Conservation (phyloP, 2,329 filamentous ascomycete species). For the Colletotrichum musae region DNA sequence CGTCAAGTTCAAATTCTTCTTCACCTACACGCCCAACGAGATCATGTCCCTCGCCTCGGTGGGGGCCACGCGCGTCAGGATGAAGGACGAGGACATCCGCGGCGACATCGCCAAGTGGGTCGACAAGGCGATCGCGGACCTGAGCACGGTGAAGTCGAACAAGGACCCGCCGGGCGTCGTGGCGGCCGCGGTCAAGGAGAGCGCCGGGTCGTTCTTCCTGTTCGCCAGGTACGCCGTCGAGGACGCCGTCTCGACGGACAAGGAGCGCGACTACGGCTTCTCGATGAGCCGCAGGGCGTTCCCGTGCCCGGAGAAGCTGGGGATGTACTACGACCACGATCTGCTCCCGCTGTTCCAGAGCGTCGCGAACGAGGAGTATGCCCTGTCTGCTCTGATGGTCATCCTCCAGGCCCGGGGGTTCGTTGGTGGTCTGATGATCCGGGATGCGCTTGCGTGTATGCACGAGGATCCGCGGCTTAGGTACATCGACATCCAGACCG, state of each 20-base stretch:
- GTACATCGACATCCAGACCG: conserved; percentile 23
- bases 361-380: conserved; percentile 30
- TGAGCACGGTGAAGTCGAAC: conserved; percentile 4
- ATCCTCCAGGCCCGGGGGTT: conserved; percentile 4
- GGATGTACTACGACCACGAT: conserved; percentile 38
- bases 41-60: conserved; percentile 10
- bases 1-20: conserved; percentile 37
- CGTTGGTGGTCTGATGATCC: not conserved
- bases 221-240: conserved; percentile 40
- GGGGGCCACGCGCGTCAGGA: not conserved
- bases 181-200: conserved; percentile 30
- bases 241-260: conserved; percentile 23
- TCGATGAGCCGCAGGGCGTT: conserved; percentile 1
- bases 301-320: conserved; percentile 36
- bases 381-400: conserved; percentile 10
- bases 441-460: conserved; percentile 31
- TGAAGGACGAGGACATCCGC: conserved; percentile 38
- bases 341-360: conserved; percentile 43
- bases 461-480: conserved; percentile 8
- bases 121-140: conserved; percentile 35
- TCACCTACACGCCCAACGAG: conserved; percentile 27
- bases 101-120: conserved; percentile 35
- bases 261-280: conserved; percentile 8
- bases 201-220: conserved; percentile 39
- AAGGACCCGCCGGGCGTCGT: not conserved